phyloP scores from a whole-genome alignment of 2,329 filamentous ascomycete species.

The Talaromyces funiculosus region DNA sequence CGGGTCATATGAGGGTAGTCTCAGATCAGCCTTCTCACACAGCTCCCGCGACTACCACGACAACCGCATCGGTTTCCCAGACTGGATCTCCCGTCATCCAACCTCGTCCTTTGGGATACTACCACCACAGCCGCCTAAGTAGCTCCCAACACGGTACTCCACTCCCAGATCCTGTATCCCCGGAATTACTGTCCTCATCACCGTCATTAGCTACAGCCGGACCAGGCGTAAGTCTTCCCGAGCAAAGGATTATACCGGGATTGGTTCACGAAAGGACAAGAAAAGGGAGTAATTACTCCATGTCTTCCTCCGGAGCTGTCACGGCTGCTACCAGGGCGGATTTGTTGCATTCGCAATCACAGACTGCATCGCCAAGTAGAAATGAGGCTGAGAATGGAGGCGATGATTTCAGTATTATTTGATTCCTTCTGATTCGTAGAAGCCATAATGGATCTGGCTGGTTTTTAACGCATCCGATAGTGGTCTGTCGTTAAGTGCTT shows the following conservation, averaged over 20 bases:
- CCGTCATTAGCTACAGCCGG: neutral
- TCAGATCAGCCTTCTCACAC: neutral
- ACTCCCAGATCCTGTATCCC: neutral
- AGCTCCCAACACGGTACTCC: neutral
- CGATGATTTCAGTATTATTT: neutral
- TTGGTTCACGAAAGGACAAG: slow-evolving; percentile 36
- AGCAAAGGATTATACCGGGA: slow-evolving; percentile 40
- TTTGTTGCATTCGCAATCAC: slow-evolving; percentile 1
- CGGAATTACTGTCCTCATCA: neutral
- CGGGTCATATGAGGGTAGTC: neutral
- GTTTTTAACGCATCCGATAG: too few relatives aligned
- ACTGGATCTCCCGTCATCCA: neutral
- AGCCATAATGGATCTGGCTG: too few relatives aligned
- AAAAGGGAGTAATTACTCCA: slow-evolving; percentile 20
- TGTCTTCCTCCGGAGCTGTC: slow-evolving; percentile 2
- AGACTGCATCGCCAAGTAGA: neutral
- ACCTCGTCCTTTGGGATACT: neutral
- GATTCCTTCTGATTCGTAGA: too few relatives aligned
- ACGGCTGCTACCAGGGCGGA: slow-evolving; percentile 5
- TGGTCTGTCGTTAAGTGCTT: neutral
- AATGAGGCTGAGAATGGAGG: slow-evolving; percentile 3
- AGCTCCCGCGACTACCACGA: neutral
- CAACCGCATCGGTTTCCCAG: slow-evolving; percentile 4
- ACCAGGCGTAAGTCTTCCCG: slow-evolving; percentile 20
- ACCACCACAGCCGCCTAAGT: neutral